Conservation (phyloP, 306 rosid genomes). For the Dryas octopetala region DNA sequence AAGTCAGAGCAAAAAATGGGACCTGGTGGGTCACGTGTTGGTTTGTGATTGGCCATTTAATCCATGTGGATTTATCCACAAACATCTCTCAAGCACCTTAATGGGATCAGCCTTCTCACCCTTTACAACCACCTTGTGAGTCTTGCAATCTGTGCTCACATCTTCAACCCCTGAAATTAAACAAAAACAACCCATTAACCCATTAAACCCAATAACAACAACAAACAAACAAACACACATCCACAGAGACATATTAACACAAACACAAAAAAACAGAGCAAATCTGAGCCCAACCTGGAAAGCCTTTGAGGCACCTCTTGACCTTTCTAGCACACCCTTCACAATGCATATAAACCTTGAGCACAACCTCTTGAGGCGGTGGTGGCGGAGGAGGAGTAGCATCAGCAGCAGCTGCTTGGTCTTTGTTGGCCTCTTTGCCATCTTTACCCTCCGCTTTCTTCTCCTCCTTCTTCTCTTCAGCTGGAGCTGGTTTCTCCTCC, state of each 20-base stretch:
- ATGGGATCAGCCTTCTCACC: slow-evolving; percentile 91
- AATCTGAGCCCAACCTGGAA: slow-evolving; percentile 49
- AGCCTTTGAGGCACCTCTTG: slow-evolving; percentile 72
- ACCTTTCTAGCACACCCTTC: slow-evolving; percentile 97
- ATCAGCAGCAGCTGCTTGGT: not conserved
- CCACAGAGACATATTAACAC: not conserved
- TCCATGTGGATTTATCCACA: too few species aligned
- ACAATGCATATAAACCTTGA: slow-evolving; percentile 89
- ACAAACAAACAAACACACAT: too few species aligned
- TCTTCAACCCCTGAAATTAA: slow-evolving; percentile 68
- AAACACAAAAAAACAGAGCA: not conserved
- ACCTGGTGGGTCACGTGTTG: too few species aligned
- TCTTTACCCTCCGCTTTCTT: slow-evolving; percentile 37
- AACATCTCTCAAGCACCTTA: slow-evolving; percentile 59
- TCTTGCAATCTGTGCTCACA: slow-evolving; percentile 64
- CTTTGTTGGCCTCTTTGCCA: slow-evolving; percentile 14
- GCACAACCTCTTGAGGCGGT: slow-evolving; percentile 68
- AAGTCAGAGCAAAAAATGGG: too few species aligned
- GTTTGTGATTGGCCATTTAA: too few species aligned
- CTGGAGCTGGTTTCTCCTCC: slow-evolving; percentile 29
- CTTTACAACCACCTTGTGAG: slow-evolving; percentile 72
- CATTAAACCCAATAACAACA: not conserved
- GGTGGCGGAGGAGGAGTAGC: slow-evolving; percentile 22
- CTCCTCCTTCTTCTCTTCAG: slow-evolving; percentile 31
- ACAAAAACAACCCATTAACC: not conserved